Percentiles rank a stretch among this genome's conserved stretches.
Evolutionary conservation across 78 protist genomes (phyloP).

Genomic region (Chrysochromulina tobinii): DNA sequence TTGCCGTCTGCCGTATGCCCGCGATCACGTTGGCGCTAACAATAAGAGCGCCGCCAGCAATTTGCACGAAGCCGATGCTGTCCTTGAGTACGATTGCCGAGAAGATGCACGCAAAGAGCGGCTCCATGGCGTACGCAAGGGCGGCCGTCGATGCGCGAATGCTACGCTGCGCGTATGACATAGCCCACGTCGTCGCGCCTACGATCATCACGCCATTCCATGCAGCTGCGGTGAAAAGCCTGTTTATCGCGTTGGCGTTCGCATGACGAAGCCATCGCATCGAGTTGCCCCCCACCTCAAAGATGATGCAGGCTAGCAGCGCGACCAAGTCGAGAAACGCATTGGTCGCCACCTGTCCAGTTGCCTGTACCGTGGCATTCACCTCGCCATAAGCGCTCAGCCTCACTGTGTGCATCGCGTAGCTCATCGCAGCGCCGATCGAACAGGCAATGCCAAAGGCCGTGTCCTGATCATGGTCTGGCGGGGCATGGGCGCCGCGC

Average conservation of each 20-base stretch:
- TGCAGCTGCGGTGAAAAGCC: not conserved
- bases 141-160: not conserved
- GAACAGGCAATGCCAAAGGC: not conserved
- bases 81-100: not conserved
- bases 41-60: not conserved
- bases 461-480: not conserved
- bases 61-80: not conserved
- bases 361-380: not conserved
- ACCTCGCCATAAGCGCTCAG: not conserved
- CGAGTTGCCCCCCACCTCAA: not conserved
- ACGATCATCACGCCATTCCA: not conserved
- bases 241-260: not conserved
- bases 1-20: no score
- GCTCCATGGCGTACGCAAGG: not conserved
- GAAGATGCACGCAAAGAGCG: not conserved
- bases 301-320: not conserved
- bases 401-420: not conserved
- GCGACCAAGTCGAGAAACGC: not conserved
- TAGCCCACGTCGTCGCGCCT: not conserved
- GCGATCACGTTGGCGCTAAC: not conserved
- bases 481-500: no score
- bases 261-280: not conserved
- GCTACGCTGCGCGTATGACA: not conserved
- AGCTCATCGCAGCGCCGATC: not conserved
- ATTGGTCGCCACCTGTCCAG: not conserved